Base-by-base conservation (phyloP, 192 early-diverging fungal species). In the Coemansia guatemalensis region DNA sequence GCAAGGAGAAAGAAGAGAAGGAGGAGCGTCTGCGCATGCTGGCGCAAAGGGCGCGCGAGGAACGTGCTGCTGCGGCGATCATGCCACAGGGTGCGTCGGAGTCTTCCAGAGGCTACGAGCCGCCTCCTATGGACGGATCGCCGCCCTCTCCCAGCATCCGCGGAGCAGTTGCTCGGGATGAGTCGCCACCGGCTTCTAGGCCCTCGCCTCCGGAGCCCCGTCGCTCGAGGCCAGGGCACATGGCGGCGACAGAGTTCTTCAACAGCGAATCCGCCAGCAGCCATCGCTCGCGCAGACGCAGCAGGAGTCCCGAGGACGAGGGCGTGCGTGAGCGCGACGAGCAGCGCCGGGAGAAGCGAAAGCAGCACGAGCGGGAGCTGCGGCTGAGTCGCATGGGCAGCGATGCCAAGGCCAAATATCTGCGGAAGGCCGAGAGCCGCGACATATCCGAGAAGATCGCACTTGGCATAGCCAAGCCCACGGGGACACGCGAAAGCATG, bases 361-460 rank as follows among this genome's bases (percentile, higher is more conserved):
- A 88, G 68, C 86, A 97, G 71, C 87, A 92, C 39, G 93, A 96
- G 65, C 87, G 93, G 48, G 92, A 95, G 60, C 62, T 88, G 62
- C 88, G 96, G 22, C 87, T 93, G 83, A 88, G 84, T 30, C 88
- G 92, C 50, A 96, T 95, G 91, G 95, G 93, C 17, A 81, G 87
- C 12, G 95, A 92, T 62, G 86, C 90, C 25, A 91, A 90, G 69
- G 92, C 91, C 21, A 92, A 92, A 69, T 79, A 88, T 27, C 53
- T 58, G 62, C 69, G 71, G 17, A 54, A 60, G 76, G 70, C 84
- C 26, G 85, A 91, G 68, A 88, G 88, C 2, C 88, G 97, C 70
- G 97, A 99, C 83, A 94, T 99, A 57, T 98, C 96, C 0, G 97
- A 99, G 82, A 98, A 96, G 75, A 92, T 99, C 56, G 97, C 97